Base-by-base conservation (phyloP, 768 basidiomycete genomes). In the Gelatoporia subvermispora region DNA sequence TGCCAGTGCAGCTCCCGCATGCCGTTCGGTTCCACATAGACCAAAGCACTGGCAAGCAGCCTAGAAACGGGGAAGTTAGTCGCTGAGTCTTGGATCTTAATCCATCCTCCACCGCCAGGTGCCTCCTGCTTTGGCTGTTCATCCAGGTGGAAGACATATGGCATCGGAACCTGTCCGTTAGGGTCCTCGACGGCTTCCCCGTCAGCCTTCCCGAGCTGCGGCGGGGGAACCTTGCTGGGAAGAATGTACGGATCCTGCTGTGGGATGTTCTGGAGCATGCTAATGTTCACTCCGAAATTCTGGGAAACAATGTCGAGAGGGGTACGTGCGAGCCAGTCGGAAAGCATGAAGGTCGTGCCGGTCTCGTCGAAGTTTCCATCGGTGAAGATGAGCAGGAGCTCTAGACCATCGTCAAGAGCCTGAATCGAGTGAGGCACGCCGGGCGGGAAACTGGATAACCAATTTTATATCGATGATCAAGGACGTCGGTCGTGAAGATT, bases 281-380 rank as follows among this genome's bases (percentile, higher is more conserved):
- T 51, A 8, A 49, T 48, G 52, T 57, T 54, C 22, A 61, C 44
- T 24, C 58, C 60, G 39, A 61, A 44, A 46, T 58, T 59, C 56
- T 61, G 55, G 3, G 60, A 58, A 41, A 61, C 56, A 34, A 61
- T 48, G 40, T 57, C 58, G 16, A 61, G 56, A 36, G 60, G 60
- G 20, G 60, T 23, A 54, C 58, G 52, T 23, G 56, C 58, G 52
- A 61, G 58, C 60, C 60, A 61, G 49, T 61, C 60, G 0, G 60
- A 59, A n/a, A 61, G 52, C 60, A 59, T 61, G 52, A 61, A 61
- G 21, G 60, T 61, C 13, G 60, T 61, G 35, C 60, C 60, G n/a
- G 49, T 42, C 23, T 54, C 58, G 42, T 61, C 60, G 52, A 61
- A 61, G 58, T 61, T 56, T 45, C 60, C 60, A 47, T 61, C 58